phyloP scores from a whole-genome alignment of 257 asterid species.

The Solanum neorickii region DNA sequence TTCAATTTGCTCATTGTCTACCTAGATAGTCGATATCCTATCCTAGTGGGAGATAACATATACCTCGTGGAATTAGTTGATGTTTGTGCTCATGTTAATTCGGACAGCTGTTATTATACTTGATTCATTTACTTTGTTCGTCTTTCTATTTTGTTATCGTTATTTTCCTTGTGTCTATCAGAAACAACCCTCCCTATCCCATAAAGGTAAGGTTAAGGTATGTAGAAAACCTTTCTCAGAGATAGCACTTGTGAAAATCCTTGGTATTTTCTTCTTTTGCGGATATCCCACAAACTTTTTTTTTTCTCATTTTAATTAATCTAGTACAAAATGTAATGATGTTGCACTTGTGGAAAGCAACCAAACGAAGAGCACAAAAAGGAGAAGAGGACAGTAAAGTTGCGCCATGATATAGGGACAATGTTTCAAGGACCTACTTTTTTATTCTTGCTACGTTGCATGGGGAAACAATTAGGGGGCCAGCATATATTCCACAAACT shows the following conservation, averaged over 20 bases:
- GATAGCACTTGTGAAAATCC: background rate
- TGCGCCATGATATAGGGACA: conserved; percentile 23
- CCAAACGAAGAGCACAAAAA: conserved; percentile 26
- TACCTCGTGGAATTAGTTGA: background rate
- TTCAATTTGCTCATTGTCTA: background rate
- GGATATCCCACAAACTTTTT: background rate
- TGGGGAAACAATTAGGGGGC: conserved; percentile 7
- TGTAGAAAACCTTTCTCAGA: background rate
- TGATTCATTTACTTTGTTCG: background rate
- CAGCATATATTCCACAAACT: conserved; percentile 23
- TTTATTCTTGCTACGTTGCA: conserved; percentile 4
- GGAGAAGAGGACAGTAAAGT: conserved; percentile 5
- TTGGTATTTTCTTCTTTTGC: background rate
- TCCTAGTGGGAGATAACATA: background rate
- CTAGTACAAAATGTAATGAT: background rate
- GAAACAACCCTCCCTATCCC: background rate
- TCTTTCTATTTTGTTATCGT: background rate
- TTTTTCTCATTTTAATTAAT: background rate
- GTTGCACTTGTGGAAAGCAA: conserved; percentile 17
- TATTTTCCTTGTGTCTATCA: background rate
- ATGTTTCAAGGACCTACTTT: conserved; percentile 6
- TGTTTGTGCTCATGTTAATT: background rate
- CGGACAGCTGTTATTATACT: background rate
- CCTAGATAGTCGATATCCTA: background rate
- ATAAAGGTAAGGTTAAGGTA: background rate